These are phyloP conservation scores for Exophiala viscosa DNA, from an alignment of 2,329 filamentous ascomycete species.

Conservation along the genomic window DNA sequence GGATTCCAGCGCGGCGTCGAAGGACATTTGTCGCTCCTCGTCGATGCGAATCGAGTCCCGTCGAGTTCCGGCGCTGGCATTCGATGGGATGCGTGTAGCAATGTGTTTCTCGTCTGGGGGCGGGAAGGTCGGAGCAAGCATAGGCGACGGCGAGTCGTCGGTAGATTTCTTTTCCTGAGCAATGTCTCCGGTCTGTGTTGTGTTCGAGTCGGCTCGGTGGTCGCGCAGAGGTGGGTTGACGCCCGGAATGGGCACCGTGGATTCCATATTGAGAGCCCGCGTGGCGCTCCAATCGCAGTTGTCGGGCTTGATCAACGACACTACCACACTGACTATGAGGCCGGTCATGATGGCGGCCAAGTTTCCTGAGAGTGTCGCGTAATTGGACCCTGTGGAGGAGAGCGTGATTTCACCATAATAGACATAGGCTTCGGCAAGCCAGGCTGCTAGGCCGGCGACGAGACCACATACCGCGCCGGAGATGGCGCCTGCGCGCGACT, in stretches of 20 bases:
- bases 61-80: neutral
- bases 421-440: constrained; percentile 71
- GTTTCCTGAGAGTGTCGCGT: constrained; percentile 55
- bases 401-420: constrained; percentile 67
- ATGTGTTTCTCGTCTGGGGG: constrained; percentile 10
- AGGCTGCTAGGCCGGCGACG: constrained; percentile 64
- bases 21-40: constrained; percentile 30
- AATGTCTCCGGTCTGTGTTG: neutral
- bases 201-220: constrained; percentile 8
- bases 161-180: constrained; percentile 1
- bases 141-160: constrained; percentile 5
- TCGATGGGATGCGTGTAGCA: neutral
- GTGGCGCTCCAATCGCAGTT: constrained; percentile 69
- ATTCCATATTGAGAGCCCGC: constrained; percentile 69
- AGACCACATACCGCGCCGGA: constrained; percentile 58
- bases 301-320: constrained; percentile 80
- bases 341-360: constrained; percentile 77
- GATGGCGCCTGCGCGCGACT: constrained; percentile 59
- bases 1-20: constrained; percentile 31
- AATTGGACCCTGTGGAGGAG: constrained; percentile 72
- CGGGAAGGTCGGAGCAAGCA: constrained; percentile 3
- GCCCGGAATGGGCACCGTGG: neutral
- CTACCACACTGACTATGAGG: constrained; percentile 66
- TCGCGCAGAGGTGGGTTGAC: neutral
- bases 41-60: constrained; percentile 24